phyloP scores from a whole-genome alignment of 1,284 basidiomycete genomes.

The Ceratobasidium sp. region DNA sequence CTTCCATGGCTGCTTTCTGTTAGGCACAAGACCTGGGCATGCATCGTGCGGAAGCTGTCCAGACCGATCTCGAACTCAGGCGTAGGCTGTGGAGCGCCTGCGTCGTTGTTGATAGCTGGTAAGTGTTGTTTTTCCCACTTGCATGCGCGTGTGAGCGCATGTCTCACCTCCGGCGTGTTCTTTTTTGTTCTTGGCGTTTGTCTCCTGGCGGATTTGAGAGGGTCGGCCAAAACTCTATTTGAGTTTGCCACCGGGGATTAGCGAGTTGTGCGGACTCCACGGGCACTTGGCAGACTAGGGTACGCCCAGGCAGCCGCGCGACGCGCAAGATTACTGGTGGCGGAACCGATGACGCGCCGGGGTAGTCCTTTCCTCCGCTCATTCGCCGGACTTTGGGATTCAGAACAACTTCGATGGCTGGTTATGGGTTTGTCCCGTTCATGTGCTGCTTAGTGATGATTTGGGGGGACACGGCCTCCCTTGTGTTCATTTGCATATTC shows the following conservation, averaged over 20 bases:
- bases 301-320: too few species aligned
- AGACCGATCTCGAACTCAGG: constrained; percentile 79
- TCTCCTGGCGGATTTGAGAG: background rate
- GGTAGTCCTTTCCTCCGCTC: background rate
- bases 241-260: background rate
- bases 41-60: constrained; percentile 83
- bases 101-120: constrained; percentile 92
- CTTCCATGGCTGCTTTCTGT: constrained; percentile 1
- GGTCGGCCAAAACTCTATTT: background rate
- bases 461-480: background rate
- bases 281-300: too few species aligned
- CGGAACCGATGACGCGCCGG: background rate
- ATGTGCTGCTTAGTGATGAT: background rate
- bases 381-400: background rate
- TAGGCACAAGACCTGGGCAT: constrained; percentile 92
- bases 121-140: constrained; percentile 46
- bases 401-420: background rate
- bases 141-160: constrained; percentile 1
- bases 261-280: background rate
- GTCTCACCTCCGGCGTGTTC: background rate
- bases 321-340: too few species aligned
- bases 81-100: constrained; percentile 90
- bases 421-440: background rate
- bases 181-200: background rate
- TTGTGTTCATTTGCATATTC: background rate